phyloP scores from a whole-genome alignment of 2,329 filamentous ascomycete genomes.

The Aspergillus intermedius region DNA sequence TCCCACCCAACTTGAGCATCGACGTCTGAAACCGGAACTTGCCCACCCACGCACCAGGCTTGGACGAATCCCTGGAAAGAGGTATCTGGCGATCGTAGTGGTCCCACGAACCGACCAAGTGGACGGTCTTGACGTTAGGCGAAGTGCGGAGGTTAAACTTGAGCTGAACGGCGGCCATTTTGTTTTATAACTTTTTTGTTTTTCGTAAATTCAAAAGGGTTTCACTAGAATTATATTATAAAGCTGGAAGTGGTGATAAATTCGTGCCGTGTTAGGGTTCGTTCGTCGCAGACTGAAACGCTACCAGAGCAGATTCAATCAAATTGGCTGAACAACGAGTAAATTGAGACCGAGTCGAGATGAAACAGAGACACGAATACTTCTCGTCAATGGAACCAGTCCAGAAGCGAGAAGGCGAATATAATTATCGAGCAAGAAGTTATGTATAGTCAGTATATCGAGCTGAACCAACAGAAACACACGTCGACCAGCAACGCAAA shows the following conservation, averaged over 20 bases:
- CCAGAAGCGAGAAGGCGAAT: conserved; percentile 3
- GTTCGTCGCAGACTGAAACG: conserved; percentile 6
- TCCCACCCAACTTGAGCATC: conserved; percentile 77
- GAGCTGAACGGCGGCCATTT: conserved; percentile 86
- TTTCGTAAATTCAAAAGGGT: conserved; percentile 21
- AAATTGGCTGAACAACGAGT: neutral
- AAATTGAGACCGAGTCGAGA: neutral
- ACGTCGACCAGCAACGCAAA: conserved; percentile 30
- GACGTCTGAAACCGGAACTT: conserved; percentile 91
- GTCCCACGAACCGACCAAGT: conserved; percentile 97
- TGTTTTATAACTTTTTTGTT: conserved; percentile 19
- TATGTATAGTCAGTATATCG: conserved; percentile 6
- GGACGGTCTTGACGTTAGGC: conserved; percentile 92
- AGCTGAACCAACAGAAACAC: conserved; percentile 21
- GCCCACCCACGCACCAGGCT: conserved; percentile 88
- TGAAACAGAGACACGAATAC: neutral
- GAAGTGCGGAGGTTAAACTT: conserved; percentile 95
- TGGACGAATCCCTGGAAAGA: conserved; percentile 80
- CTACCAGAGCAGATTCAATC: conserved; percentile 24
- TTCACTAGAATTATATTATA: conserved; percentile 26
- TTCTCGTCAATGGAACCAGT: neutral
- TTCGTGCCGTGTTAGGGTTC: conserved; percentile 14
- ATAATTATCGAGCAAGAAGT: conserved; percentile 22
- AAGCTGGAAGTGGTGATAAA: conserved; percentile 4
- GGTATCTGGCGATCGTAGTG: conserved; percentile 92